Evolutionary conservation across 2,329 filamentous ascomycete species (phyloP).

Genomic region (Fusarium verticillioides): DNA sequence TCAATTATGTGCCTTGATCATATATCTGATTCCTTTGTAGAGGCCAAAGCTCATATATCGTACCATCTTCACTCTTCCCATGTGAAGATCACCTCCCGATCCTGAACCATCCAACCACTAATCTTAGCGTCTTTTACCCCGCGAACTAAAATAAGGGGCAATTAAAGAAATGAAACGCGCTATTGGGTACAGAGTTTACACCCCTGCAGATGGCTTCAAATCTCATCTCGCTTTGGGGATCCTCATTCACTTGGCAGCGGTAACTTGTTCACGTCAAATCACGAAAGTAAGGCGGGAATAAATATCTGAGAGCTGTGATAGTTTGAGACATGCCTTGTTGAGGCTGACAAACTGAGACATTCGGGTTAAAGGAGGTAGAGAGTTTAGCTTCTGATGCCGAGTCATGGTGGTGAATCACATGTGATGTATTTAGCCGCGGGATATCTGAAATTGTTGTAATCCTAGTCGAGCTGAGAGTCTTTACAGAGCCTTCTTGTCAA

Average conservation of each 20-base stretch:
- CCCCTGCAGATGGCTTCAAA: constrained; percentile 6
- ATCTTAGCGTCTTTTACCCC: constrained; percentile 15
- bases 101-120: background rate
- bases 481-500: constrained; percentile 24
- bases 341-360: background rate
- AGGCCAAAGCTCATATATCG: background rate
- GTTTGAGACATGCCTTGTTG: background rate
- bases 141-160: constrained; percentile 7
- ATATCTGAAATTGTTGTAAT: background rate
- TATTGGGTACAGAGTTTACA: background rate
- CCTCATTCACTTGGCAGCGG: background rate
- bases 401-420: background rate
- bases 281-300: background rate
- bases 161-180: background rate
- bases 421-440: background rate
- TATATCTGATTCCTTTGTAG: background rate
- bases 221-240: constrained; percentile 15
- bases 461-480: background rate
- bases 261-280: background rate
- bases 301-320: background rate
- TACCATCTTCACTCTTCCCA: background rate
- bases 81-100: background rate
- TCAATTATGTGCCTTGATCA: rapidly evolving
- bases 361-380: background rate
- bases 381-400: background rate